Base-by-base conservation (phyloP, 164 flowering plant genomes). In the Macadamia integrifolia region DNA sequence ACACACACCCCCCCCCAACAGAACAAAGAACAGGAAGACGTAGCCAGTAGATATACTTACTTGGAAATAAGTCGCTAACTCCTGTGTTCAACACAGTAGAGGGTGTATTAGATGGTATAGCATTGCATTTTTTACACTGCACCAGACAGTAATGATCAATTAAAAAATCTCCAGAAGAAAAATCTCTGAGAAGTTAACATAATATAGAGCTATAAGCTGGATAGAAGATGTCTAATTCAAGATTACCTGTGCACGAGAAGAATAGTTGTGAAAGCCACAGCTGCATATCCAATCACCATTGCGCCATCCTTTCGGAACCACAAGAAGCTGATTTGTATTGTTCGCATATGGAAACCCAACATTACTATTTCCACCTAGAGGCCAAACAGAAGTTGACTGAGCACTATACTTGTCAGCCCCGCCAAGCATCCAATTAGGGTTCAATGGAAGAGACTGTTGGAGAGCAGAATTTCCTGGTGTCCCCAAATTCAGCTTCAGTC, bases 111-210 rank as follows among this genome's bases (percentile, higher is more conserved):
- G 85, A 80, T 46, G 96, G 87, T 48, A 77, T 28, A 61, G 89
- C 88, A 83, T 86, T 84, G 85, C 98, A 93, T 65, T 87, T 89
- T 77, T 91, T 93, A 83, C 98, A 93, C 98, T 93, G 86, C 80
- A 82, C 69, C 15, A 70, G 1, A 69, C 62, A 64, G 35, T 23
- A 23, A 23, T 23, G 23, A 23, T 23, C 23, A 23, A 23, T 23
- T 23, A 23, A 23, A 23, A 23, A 23, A 23, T 23, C 23, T 23
- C 23, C 23, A 23, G 23, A 23, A 23, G 32, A 61, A 30, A 60
- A 17, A 57, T 12, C 60, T 58, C 6, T 6, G 60, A 44, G 59
- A 62, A 50, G 40, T 42, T 65, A 3, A 65, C 42, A 46, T 11
- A 46, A 49, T 23, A 61, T 12, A 18, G 30, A 61, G 32, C 14